Evolutionary conservation across 1,139 yeast species (phyloP).

Genomic region (Pichia sp.): DNA sequence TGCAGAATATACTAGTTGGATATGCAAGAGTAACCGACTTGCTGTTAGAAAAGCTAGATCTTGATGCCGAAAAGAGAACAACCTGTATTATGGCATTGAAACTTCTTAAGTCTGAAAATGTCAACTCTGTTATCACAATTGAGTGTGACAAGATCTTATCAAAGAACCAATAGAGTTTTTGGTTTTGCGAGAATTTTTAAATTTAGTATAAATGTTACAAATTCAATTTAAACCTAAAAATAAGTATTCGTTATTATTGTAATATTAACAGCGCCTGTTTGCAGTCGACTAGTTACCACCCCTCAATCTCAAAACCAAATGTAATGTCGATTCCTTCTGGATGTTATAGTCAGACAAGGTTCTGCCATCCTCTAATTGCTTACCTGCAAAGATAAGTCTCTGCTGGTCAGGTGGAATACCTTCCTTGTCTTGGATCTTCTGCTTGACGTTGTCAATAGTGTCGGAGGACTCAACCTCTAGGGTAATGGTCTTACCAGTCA

Average conservation of each 20-base stretch:
- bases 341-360: constrained; percentile 76
- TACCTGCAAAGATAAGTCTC: constrained; percentile 81
- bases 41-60: constrained; percentile 8
- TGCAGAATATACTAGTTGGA: constrained; percentile 63
- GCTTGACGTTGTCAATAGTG: constrained; percentile 79
- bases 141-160: constrained; percentile 34
- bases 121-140: constrained; percentile 37
- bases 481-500: constrained; percentile 78
- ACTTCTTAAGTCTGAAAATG: constrained; percentile 31
- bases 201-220: not conserved
- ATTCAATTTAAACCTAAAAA: not conserved
- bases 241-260: not conserved
- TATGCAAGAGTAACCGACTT: constrained; percentile 26
- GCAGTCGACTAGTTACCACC: constrained; percentile 64
- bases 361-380: constrained; percentile 82
- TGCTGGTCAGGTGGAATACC: constrained; percentile 88
- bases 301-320: constrained; percentile 70
- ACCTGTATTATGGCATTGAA: constrained; percentile 30
- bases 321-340: constrained; percentile 72
- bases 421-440: constrained; percentile 82
- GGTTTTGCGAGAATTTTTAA: not conserved
- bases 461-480: constrained; percentile 79
- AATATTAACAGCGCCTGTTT: not conserved
- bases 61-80: constrained; percentile 9
- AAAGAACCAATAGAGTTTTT: not conserved